Base-by-base conservation (phyloP, 2,329 filamentous ascomycete genomes). In the Fusarium protoensiforme region DNA sequence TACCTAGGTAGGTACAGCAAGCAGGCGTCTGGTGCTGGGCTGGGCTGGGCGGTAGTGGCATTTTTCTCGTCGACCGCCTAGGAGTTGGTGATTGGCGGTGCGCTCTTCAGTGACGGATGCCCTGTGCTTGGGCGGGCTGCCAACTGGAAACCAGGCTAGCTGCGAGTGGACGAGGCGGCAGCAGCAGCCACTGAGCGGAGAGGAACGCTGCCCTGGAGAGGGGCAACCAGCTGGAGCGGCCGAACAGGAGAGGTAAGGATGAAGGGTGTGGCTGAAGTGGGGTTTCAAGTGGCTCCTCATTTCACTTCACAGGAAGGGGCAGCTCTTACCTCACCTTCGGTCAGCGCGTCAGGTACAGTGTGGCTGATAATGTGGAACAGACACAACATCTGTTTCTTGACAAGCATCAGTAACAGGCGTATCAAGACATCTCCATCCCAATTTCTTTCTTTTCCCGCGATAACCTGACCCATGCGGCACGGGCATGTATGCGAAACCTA, bases 231-330 rank as follows among this genome's bases (percentile, higher is more conserved):
- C 24, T 24, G 24, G 24, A 24, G 46, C 20, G 20, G 27, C 9
- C 61, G 14, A 33, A 29, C 46, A 46, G 39, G 58, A 56, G 51
- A 57, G 53, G 53, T 38, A 57, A 38, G 53, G 53, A 38, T 38
- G 29, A 57, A 27, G 29, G 35, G 48, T 71, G 71, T 73, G 71
- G 71, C 71, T 74, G 71, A 68, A 60, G 71, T 73, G 71, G 71
- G 60, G 67, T 68, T n/a, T 36, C 54, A 39, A 36, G 51, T 74
- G 57, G 71, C 67, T 68, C 31, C 57, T 73, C 71, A 73, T 73
- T 73, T 73, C 71, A 73, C 71, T 73, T 48, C 24, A n/a, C 24
- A n/a, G 46, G 46, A 27, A 29, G 46, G 46, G 24, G 22, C 20
- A 48, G 16, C 43, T 51, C 56, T 39, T 24, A 3, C 24, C 61